Evolutionary conservation across 2,329 filamentous ascomycete genomes (phyloP).

Genomic region (Fusarium nelsonii): DNA sequence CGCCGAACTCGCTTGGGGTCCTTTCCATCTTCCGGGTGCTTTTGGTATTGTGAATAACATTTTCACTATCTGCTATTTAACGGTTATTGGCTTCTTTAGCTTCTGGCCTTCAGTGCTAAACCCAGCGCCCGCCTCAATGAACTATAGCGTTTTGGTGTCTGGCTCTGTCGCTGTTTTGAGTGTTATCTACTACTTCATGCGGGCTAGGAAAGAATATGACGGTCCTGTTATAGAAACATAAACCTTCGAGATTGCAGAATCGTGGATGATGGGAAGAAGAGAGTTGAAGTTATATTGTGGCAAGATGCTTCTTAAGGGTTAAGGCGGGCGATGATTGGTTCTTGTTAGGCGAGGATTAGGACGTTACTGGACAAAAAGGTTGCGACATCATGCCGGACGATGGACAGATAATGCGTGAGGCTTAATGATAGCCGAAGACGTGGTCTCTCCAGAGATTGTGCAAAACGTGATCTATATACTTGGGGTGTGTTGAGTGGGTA

Average conservation of each 20-base stretch:
- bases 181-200: slow-evolving; percentile 57
- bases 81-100: slow-evolving; percentile 67
- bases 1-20: slow-evolving; percentile 59
- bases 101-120: slow-evolving; percentile 58
- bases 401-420: neutral
- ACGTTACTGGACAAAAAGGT: neutral
- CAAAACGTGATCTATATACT: neutral
- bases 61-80: slow-evolving; percentile 64
- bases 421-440: neutral
- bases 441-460: neutral
- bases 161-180: slow-evolving; percentile 55
- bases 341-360: neutral
- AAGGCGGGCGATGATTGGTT: neutral
- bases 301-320: neutral
- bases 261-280: neutral
- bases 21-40: slow-evolving; percentile 64
- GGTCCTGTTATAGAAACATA: slow-evolving; percentile 51
- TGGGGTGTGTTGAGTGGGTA: neutral
- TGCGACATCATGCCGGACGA: neutral
- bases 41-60: slow-evolving; percentile 65
- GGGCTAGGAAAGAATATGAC: slow-evolving; percentile 56
- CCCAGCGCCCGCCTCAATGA: slow-evolving; percentile 52
- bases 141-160: slow-evolving; percentile 60
- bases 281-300: neutral
- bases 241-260: neutral